phyloP scores from a whole-genome alignment of 1,139 yeast species.

The Spencermartinsiella ligniputridi region DNA sequence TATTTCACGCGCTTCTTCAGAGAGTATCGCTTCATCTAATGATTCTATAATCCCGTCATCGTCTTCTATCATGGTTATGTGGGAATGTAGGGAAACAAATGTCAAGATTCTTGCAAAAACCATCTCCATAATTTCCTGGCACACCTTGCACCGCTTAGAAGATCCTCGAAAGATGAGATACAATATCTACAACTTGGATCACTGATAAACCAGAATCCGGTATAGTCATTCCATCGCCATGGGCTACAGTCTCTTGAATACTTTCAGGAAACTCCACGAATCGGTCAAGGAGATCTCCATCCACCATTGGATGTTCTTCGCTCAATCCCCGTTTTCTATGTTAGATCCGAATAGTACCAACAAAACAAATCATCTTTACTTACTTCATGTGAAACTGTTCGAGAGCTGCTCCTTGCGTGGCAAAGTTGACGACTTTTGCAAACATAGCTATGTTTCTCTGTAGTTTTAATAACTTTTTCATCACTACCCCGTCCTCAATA shows the following conservation, averaged over 20 bases:
- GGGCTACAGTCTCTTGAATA: neutral
- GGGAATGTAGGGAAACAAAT: neutral
- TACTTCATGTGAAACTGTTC: neutral
- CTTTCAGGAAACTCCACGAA: neutral
- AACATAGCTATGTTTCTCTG: slow-evolving; percentile 1
- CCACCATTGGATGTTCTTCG: neutral
- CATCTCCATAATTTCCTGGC: neutral
- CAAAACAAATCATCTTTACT: neutral
- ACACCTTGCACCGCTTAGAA: no score
- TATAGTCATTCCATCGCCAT: neutral
- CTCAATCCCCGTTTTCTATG: neutral
- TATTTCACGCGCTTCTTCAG: neutral
- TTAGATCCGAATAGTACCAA: neutral
- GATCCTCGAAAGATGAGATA: neutral
- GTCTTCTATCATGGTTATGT: neutral
- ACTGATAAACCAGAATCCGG: neutral
- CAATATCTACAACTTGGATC: neutral
- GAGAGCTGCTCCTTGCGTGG: neutral
- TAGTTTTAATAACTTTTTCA: neutral
- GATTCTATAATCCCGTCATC: neutral
- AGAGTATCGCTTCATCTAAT: neutral
- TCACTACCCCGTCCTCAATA: neutral
- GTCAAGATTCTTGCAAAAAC: no score
- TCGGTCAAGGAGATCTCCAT: slow-evolving; percentile 2
- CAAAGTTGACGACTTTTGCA: slow-evolving; percentile 1